Evolutionary conservation across 2,329 filamentous ascomycete species (phyloP).

Genomic region (Alternaria sp.): DNA sequence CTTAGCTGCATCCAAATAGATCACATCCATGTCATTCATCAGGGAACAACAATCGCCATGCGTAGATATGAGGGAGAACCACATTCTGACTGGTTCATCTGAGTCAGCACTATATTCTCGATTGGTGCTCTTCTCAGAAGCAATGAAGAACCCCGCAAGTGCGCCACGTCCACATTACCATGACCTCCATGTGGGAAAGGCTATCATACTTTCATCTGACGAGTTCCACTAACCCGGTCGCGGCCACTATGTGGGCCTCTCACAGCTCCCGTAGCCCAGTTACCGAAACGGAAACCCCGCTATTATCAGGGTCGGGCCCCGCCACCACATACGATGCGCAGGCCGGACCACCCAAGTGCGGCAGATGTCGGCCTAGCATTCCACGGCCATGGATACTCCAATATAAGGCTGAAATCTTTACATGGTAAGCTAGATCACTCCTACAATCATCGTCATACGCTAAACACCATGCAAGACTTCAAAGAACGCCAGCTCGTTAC

Average conservation of each 20-base stretch:
- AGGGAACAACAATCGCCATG: background rate
- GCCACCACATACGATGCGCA: constrained; percentile 41
- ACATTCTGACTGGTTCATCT: constrained; percentile 3
- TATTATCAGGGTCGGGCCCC: constrained; percentile 31
- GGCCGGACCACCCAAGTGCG: constrained; percentile 38
- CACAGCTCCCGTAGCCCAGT: constrained; percentile 19
- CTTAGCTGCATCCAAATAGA: constrained; percentile 38
- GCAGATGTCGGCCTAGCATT: constrained; percentile 34
- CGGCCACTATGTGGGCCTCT: constrained; percentile 20
- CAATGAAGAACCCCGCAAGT: constrained; percentile 17
- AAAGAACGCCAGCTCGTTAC: constrained; percentile 46
- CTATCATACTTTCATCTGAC: constrained; percentile 6
- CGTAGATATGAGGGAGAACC: background rate
- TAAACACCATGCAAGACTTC: constrained; percentile 38
- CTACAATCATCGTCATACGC: background rate
- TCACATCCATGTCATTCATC: background rate
- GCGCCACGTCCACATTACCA: constrained; percentile 9
- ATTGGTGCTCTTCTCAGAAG: background rate
- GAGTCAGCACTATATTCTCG: constrained; percentile 10
- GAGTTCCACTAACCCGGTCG: constrained; percentile 30
- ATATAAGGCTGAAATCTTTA: constrained; percentile 36
- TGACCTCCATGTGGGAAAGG: constrained; percentile 7
- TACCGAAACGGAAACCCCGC: constrained; percentile 34
- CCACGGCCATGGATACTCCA: constrained; percentile 26
- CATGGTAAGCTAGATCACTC: constrained; percentile 10